A percentile compares a stretch with the other conserved stretches of the same genome.
Evolutionary conservation across 257 asterid species (phyloP).

Genomic region (Capsicum baccatum): DNA sequence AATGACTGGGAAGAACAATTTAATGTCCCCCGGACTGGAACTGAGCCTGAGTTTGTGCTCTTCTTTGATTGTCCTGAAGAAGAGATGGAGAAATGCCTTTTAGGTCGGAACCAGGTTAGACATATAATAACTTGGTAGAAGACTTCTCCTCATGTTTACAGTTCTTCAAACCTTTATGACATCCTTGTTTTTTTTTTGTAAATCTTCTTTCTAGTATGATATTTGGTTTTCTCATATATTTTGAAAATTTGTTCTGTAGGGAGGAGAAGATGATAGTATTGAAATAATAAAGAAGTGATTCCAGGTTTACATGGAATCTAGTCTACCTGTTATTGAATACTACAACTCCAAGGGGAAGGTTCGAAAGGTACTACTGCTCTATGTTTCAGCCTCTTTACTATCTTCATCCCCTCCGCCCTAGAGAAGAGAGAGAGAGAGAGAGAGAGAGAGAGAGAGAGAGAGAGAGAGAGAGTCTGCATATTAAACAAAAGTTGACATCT

Average conservation of each 20-base stretch:
- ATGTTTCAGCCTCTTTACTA: neutral
- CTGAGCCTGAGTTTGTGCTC: constrained; percentile 72
- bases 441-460: neutral
- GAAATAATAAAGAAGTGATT: constrained; percentile 61
- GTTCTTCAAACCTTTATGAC: neutral
- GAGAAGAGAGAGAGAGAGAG: neutral
- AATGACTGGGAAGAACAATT: constrained; percentile 4
- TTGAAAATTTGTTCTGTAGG: constrained; percentile 36
- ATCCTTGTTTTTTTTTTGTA: constrained; percentile 23
- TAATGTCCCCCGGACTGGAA: constrained; percentile 62
- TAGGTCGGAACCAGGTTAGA: constrained; percentile 47
- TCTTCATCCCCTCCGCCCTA: neutral
- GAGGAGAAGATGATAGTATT: constrained; percentile 61
- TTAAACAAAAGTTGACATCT: constrained; percentile 24
- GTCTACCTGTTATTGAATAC: constrained; percentile 58
- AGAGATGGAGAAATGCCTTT: constrained; percentile 59
- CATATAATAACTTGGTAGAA: neutral
- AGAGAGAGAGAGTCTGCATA: neutral
- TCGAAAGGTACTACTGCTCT: constrained; percentile 58
- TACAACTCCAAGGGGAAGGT: constrained; percentile 77
- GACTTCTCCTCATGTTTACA: neutral
- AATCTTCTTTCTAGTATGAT: neutral
- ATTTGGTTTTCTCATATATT: neutral
- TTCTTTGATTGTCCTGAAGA: constrained; percentile 52
- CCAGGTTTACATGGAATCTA: constrained; percentile 53